A percentile compares a stretch with the other conserved stretches of the same genome.
These are phyloP conservation scores for Botrytis fabae DNA, from an alignment of 2,329 filamentous ascomycete genomes.

Conservation along the genomic window DNA sequence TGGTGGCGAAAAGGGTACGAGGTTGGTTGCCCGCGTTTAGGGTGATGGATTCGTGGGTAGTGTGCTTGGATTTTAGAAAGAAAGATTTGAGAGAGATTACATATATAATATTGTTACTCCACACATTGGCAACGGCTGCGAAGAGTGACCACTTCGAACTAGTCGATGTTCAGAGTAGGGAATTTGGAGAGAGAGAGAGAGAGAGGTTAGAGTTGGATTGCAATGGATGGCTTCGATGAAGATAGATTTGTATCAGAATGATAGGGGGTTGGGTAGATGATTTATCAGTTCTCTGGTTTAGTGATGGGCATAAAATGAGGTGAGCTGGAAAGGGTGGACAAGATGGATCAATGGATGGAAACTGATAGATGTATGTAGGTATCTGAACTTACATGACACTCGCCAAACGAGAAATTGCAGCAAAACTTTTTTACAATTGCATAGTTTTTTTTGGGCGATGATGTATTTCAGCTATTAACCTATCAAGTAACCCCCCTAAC, in stretches of 20 bases:
- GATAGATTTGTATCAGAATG: constrained; percentile 6
- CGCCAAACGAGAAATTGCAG: background rate
- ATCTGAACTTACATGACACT: background rate
- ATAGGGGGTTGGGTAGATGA: background rate
- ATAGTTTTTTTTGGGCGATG: background rate
- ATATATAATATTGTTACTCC: background rate
- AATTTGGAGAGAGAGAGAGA: background rate
- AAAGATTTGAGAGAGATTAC: too few relatives aligned
- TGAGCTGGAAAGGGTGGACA: background rate
- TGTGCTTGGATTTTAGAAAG: background rate
- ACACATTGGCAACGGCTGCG: background rate
- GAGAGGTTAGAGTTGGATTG: background rate
- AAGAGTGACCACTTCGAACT: background rate
- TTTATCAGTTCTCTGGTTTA: background rate
- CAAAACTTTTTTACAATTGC: background rate
- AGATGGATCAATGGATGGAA: background rate
- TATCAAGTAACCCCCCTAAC: too few relatives aligned
- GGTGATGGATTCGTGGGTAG: background rate
- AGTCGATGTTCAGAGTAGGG: background rate
- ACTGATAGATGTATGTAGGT: background rate
- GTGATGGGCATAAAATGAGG: background rate
- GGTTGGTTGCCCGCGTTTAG: background rate
- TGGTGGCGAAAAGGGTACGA: background rate
- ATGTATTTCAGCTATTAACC: background rate
- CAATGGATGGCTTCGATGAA: background rate